Conservation (phyloP, 352 stramenopile genomes). For the Phytophthora idaei region DNA sequence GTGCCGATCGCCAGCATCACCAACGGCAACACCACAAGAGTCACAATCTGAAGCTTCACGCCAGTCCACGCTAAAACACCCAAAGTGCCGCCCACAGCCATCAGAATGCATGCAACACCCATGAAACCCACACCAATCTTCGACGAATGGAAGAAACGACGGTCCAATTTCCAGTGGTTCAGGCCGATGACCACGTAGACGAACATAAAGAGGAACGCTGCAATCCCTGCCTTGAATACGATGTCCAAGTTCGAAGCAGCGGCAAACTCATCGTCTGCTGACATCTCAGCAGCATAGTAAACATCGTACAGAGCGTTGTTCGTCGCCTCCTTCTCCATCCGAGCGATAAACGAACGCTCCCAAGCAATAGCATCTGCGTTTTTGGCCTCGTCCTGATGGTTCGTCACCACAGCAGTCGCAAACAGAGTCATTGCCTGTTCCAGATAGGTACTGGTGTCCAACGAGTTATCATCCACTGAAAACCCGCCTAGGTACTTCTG, state of each 20-base stretch:
- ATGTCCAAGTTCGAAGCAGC: slow-evolving; percentile 53
- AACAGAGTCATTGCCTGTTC: slow-evolving; percentile 54
- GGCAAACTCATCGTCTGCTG: slow-evolving; percentile 64
- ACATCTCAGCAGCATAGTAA: slow-evolving; percentile 69
- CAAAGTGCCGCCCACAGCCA: slow-evolving; percentile 68
- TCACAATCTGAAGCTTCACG: slow-evolving; percentile 70
- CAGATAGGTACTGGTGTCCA: slow-evolving; percentile 35
- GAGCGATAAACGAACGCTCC: slow-evolving; percentile 69
- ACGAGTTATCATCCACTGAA: slow-evolving; percentile 21
- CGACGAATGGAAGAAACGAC: slow-evolving; percentile 64
- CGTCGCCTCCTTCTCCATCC: slow-evolving; percentile 55
- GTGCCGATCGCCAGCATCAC: slow-evolving; percentile 72
- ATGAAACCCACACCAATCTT: slow-evolving; percentile 73
- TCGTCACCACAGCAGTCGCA: slow-evolving; percentile 54
- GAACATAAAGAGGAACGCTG: slow-evolving; percentile 73
- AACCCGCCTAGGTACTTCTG: slow-evolving; percentile 62
- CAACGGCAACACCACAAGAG: slow-evolving; percentile 69
- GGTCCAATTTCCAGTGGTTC: slow-evolving; percentile 56
- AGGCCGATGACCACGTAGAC: slow-evolving; percentile 74
- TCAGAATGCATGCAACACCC: slow-evolving; percentile 64
- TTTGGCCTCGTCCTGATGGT: slow-evolving; percentile 43
- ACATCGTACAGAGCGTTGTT: slow-evolving; percentile 66
- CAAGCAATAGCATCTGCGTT: slow-evolving; percentile 62
- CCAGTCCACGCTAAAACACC: slow-evolving; percentile 71
- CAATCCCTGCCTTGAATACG: slow-evolving; percentile 42